Evolutionary conservation across 176 grass and related monocot species (phyloP).

Genomic region (Oropetium thomaeum): DNA sequence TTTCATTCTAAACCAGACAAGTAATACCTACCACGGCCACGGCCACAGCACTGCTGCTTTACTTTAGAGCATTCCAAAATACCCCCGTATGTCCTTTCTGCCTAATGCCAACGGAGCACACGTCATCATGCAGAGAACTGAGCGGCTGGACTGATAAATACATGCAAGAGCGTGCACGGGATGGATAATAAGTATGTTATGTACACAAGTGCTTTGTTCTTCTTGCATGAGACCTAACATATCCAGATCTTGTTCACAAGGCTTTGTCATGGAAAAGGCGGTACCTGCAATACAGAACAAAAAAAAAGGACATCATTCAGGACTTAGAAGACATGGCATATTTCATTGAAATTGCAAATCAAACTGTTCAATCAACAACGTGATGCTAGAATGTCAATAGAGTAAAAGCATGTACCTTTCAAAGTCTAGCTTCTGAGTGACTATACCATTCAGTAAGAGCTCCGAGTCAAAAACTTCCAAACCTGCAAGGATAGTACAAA

Average conservation of each 20-base stretch:
- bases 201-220: neutral
- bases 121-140: neutral
- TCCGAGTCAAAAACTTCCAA: conserved; percentile 66
- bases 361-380: neutral
- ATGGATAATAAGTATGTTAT: neutral
- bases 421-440: conserved; percentile 76
- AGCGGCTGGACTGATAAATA: conserved; percentile 10
- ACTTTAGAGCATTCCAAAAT: neutral
- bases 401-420: conserved; percentile 40
- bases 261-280: conserved; percentile 32
- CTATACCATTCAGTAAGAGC: conserved; percentile 81
- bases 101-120: neutral
- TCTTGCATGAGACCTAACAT: neutral
- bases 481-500: conserved; percentile 46
- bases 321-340: neutral
- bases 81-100: neutral
- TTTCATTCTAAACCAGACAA: neutral
- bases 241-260: neutral
- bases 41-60: neutral
- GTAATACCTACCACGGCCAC: neutral
- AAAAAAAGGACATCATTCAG: neutral
- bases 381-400: neutral
- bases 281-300: conserved; percentile 33
- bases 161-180: neutral
- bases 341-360: neutral